Evolutionary conservation across 441 rosid genomes (phyloP).

Genomic region (Populus hybrid): DNA sequence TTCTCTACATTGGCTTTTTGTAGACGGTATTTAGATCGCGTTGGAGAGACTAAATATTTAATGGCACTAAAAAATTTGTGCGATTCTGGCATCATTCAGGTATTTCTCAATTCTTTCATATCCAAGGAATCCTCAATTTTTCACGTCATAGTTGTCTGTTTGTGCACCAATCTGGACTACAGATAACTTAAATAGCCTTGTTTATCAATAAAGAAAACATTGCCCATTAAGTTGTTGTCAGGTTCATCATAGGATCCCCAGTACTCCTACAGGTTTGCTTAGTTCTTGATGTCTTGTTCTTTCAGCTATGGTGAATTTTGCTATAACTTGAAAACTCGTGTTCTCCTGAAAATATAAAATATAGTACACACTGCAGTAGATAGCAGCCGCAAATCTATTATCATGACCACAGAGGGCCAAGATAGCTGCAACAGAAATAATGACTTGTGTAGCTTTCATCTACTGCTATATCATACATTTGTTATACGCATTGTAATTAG

Average conservation of each 20-base stretch:
- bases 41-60: slow-evolving; percentile 84
- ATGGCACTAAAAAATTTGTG: slow-evolving; percentile 87
- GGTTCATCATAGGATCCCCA: not conserved
- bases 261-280: not conserved
- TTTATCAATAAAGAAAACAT: not conserved
- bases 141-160: not conserved
- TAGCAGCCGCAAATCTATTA: not conserved
- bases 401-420: not conserved
- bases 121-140: not conserved
- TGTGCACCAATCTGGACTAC: not conserved
- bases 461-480: not conserved
- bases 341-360: not conserved
- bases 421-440: not conserved
- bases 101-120: slow-evolving; percentile 23
- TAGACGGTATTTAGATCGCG: slow-evolving; percentile 79
- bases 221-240: not conserved
- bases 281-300: not conserved
- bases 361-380: not conserved
- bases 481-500: not conserved
- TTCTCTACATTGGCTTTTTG: slow-evolving; percentile 94
- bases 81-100: slow-evolving; percentile 90
- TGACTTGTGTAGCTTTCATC: not conserved
- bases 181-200: not conserved
- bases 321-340: not conserved
- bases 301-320: not conserved